Conservation (phyloP, 805 yeast species). For the Vanderwaltozyma tropicalis region DNA sequence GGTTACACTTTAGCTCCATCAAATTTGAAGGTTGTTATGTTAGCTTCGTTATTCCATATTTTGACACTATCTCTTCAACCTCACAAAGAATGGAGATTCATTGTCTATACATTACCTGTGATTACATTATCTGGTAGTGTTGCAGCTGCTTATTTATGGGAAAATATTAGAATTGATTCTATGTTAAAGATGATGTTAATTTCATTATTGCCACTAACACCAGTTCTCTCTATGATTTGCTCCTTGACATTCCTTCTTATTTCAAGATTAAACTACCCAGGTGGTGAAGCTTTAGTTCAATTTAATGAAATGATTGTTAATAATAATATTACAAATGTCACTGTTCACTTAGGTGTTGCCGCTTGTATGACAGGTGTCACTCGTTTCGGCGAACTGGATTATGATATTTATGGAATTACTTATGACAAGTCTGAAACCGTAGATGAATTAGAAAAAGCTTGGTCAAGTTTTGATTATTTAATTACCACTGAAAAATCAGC, state of each 20-base stretch:
- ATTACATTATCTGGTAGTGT: slow-evolving; percentile 54
- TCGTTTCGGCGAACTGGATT: slow-evolving; percentile 55
- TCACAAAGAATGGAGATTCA: slow-evolving; percentile 92
- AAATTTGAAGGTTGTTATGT: slow-evolving; percentile 35
- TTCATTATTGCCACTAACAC: slow-evolving; percentile 26
- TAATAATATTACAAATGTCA: slow-evolving; percentile 18
- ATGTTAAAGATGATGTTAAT: slow-evolving; percentile 20
- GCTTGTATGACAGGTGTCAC: slow-evolving; percentile 85
- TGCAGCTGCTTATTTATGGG: slow-evolving; percentile 38
- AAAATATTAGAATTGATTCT: slow-evolving; percentile 21
- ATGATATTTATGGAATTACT: slow-evolving; percentile 21
- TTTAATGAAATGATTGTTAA: slow-evolving; percentile 38
- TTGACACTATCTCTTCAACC: slow-evolving; percentile 65
- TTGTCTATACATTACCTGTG: slow-evolving; percentile 64
- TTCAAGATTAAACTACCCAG: slow-evolving; percentile 78
- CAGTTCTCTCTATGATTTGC: slow-evolving; percentile 28
- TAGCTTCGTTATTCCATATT: slow-evolving; percentile 48
- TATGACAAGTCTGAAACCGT: slow-evolving; percentile 72
- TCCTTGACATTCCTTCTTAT: slow-evolving; percentile 47
- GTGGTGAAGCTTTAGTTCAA: slow-evolving; percentile 58
- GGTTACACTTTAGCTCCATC: slow-evolving; percentile 32
- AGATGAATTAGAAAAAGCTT: slow-evolving; percentile 28
- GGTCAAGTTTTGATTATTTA: slow-evolving; percentile 43
- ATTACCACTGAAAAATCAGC: slow-evolving; percentile 28
- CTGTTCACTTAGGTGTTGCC: slow-evolving; percentile 67